These are phyloP conservation scores for Echinosophora koreensis DNA, from an alignment of 306 rosid species.

Conservation along the genomic window DNA sequence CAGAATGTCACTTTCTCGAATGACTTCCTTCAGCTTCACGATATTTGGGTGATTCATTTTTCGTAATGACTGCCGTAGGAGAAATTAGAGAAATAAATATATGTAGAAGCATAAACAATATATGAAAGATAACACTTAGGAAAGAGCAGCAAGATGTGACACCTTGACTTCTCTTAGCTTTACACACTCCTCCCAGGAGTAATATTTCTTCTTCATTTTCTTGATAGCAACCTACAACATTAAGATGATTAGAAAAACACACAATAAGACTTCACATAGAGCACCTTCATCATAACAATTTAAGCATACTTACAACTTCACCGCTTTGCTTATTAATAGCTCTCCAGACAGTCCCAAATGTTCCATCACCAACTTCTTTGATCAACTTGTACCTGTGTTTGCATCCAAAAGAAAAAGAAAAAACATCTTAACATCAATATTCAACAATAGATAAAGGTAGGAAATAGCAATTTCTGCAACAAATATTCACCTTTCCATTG, in stretches of 20 bases:
- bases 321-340: constrained; percentile 91
- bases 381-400: constrained; percentile 84
- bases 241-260: constrained; percentile 1
- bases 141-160: constrained; percentile 18
- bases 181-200: constrained; percentile 97
- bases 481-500: constrained; percentile 90
- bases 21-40: constrained; percentile 96
- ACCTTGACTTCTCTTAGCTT: constrained; percentile 99
- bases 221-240: constrained; percentile 88
- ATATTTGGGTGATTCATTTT: constrained; percentile 93
- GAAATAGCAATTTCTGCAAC: constrained; percentile 5
- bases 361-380: constrained; percentile 99
- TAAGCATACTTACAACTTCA: constrained; percentile 82
- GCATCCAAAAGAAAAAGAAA: not conserved
- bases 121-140: not conserved
- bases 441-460: not conserved
- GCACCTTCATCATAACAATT: constrained; percentile 5
- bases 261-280: constrained; percentile 1
- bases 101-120: constrained; percentile 13
- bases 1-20: constrained; percentile 85
- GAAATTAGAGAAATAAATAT: constrained; percentile 22
- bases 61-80: constrained; percentile 71
- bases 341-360: constrained; percentile 97
- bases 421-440: constrained; percentile 4
- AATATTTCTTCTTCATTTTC: constrained; percentile 96